A percentile compares a stretch with the other conserved stretches of the same genome.
These are phyloP conservation scores for Yamadazyma diddensiae DNA, from an alignment of 1,139 yeast genomes.

Conservation along the genomic window DNA sequence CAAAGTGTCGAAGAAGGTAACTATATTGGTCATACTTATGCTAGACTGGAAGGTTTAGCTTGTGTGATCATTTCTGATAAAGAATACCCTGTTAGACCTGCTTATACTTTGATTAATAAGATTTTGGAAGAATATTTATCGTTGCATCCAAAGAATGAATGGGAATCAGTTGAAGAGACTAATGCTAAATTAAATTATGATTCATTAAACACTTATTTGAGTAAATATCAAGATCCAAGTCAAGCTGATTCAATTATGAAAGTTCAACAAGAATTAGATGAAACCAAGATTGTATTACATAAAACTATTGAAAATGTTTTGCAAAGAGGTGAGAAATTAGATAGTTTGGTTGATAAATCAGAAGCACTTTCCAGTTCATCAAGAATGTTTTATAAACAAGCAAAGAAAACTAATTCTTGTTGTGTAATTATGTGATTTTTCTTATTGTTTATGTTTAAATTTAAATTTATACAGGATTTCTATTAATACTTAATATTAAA, in stretches of 20 bases:
- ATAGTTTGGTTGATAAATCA: slow-evolving; percentile 89
- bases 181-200: slow-evolving; percentile 50
- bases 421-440: slow-evolving; percentile 65
- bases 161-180: slow-evolving; percentile 58
- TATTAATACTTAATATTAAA: not conserved
- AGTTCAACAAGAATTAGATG: slow-evolving; percentile 97
- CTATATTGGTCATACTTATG: slow-evolving; percentile 89
- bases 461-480: slow-evolving; percentile 7
- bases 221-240: slow-evolving; percentile 91
- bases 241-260: slow-evolving; percentile 97
- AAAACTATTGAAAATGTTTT: slow-evolving; percentile 92
- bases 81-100: slow-evolving; percentile 97
- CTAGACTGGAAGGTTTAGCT: slow-evolving; percentile 88
- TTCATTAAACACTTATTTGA: slow-evolving; percentile 65
- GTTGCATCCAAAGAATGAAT: slow-evolving; percentile 72
- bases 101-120: slow-evolving; percentile 87
- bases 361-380: slow-evolving; percentile 89
- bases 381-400: slow-evolving; percentile 94
- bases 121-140: slow-evolving; percentile 86
- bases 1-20: slow-evolving; percentile 92
- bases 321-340: slow-evolving; percentile 95
- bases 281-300: slow-evolving; percentile 93
- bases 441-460: not conserved
- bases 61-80: slow-evolving; percentile 91
- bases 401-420: slow-evolving; percentile 95